Conservation (phyloP, 2,329 filamentous ascomycete genomes). For the Hypoxylon sp. region DNA sequence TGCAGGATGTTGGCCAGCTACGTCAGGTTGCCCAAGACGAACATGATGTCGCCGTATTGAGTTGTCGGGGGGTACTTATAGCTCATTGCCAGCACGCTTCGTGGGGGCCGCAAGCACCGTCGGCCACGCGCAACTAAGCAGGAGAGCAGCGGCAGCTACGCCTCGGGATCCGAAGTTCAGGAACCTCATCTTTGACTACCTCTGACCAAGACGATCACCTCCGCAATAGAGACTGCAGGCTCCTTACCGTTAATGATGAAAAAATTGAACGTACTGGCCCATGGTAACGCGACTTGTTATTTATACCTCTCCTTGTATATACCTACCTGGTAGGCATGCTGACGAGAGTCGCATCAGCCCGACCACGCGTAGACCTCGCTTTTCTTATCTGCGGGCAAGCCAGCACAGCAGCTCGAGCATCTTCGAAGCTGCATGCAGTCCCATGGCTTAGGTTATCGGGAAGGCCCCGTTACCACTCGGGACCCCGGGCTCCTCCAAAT, state of each 20-base stretch:
- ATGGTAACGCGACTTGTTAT: slow-evolving; percentile 1
- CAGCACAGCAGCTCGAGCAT: neutral
- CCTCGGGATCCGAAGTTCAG: neutral
- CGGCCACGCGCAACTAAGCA: slow-evolving; percentile 13
- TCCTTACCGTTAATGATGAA: slow-evolving; percentile 4
- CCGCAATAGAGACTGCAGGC: neutral
- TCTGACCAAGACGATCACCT: neutral
- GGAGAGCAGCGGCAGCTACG: neutral
- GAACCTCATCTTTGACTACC: slow-evolving; percentile 24
- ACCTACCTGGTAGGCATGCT: neutral
- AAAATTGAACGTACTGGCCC: neutral
- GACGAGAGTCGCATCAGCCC: neutral
- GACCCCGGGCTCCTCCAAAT: slow-evolving; percentile 12
- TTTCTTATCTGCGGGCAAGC: slow-evolving; percentile 29
- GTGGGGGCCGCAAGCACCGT: slow-evolving; percentile 13
- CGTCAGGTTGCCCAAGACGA: slow-evolving; percentile 52
- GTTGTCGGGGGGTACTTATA: slow-evolving; percentile 39
- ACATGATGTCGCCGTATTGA: slow-evolving; percentile 49
- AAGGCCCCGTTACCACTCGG: slow-evolving; percentile 18
- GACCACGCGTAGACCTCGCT: slow-evolving; percentile 4
- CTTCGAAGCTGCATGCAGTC: slow-evolving; percentile 16
- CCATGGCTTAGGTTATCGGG: slow-evolving; percentile 24
- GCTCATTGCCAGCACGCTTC: slow-evolving; percentile 36
- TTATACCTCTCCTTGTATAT: slow-evolving; percentile 3
- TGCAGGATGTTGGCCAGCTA: slow-evolving; percentile 53